Evolutionary conservation across 2,329 filamentous ascomycete genomes (phyloP), one percentile per base, ranked within the genome.

Genomic region (Colletotrichum horii): DNA sequence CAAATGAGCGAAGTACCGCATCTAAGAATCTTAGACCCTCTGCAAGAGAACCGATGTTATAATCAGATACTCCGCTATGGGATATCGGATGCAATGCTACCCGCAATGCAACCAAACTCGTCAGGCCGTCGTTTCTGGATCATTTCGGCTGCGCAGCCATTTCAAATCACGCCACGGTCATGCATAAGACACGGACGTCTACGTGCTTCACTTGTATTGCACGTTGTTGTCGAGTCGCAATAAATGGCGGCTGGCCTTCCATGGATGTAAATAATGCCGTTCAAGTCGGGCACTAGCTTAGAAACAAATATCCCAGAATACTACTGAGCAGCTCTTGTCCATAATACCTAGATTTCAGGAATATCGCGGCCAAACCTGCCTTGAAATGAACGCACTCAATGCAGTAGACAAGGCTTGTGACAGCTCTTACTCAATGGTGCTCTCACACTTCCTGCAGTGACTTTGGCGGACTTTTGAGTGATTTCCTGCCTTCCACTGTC

Each of bases 311-410:
- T 19, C 36, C 36, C 36, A 38, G 16, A 19, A 43, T 14, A 14
- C 3, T 52, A 4, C 43, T 22, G 12, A n/a, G n/a, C 43, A 52
- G n/a, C 38, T 52, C 6, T 52, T 22, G 11, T 16, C n/a, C 19
- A n/a, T 48, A 0, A 8, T 52, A 52, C n/a, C 6, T 14, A 16
- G n/a, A 52, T 22, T 22, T 1, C 11, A 8, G 0, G 4, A 14
- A 52, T 52, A 11, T 12, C n/a, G 11, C n/a, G 6, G 43, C n/a
- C n/a, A 22, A 52, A 8, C 11, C n/a, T 52, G 43, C 43, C 43
- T 12, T 52, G n/a, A n/a, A 22, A 14, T 52, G 43, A 52, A 52
- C n/a, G 43, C 43, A 52, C 2, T 19, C 38, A n/a, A n/a, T n/a
- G 6, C 19, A 48, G 11, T n/a, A n/a, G 38, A 48, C 6, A 48